Evolutionary conservation across 2,329 filamentous ascomycete genomes (phyloP), one percentile per base, ranked within the genome.

Genomic region (Fusarium sp.): DNA sequence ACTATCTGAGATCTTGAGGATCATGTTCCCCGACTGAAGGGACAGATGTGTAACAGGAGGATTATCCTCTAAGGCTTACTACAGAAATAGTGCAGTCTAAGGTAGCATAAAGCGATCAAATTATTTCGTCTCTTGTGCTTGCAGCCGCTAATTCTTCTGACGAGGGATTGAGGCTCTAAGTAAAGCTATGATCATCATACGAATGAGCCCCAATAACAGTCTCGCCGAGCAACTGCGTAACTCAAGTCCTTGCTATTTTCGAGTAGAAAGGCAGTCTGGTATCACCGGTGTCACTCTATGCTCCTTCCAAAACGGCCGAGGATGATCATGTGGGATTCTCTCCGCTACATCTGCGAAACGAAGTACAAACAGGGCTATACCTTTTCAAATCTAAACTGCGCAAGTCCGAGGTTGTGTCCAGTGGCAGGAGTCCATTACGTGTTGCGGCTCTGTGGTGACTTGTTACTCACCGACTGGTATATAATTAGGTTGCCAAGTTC

Each of bases 1-100:
- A 37, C 7, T 71, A 71, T 37, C 34, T 71, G 2, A 50, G 69
- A 27, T 63, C 65, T 13, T 72, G 16, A 66, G 18, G 2, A n/a
- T 37, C 18, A n/a, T 12, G 2, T 7, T 7, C 12, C 12, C 12
- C 1, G 5, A 1, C 12, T 30, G 12, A 14, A 30, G 28, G 2
- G 10, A 6, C 18, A n/a, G 34, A 10, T 12, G 18, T 5, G 11
- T 4, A n/a, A 37, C 18, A 37, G 18, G 6, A 37, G 2, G 10
- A 37, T 11, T 2, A 18, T 7, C 3, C 18, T 37, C 3, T n/a
- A n/a, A 12, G 10, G 5, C 34, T 12, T 37, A 11, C 4, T 18
- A 4, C 5, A 37, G 0, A n/a, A n/a, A 37, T 11, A n/a, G 12
- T 7, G 0, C 6, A 7, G 34, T 37, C 32, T 37, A 18, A 37